Evolutionary conservation across 2,329 filamentous ascomycete genomes (phyloP), one percentile per base, ranked within the genome.

Genomic region (Decorospora gaudefroyi): DNA sequence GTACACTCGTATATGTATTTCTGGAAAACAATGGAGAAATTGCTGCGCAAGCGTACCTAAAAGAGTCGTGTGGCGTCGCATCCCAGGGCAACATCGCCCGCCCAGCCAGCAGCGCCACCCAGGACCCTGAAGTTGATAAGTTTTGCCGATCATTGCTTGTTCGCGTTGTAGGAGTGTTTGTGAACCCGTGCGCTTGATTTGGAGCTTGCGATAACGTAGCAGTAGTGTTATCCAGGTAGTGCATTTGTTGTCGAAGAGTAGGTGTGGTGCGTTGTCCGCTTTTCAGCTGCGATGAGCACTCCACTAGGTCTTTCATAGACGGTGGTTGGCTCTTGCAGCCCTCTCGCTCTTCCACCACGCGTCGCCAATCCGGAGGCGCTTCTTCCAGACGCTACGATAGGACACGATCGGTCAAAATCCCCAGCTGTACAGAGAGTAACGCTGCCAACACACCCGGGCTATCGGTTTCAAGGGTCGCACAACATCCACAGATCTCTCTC

Each of bases 61-160:
- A 22, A 43, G 25, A 31, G 26, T 35, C 21, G 42, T 44, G 52
- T 55, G 48, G 53, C 57, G 55, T 53, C 27, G 46, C 43, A 57
- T 62, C 55, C 58, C 43, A 22, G 55, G 48, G 47, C 56, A 42
- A 49, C 53, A 56, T 57, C 48, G 49, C 46, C 47, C 44, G 45
- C 50, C 50, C 22, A 42, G 31, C 43, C 30, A 26, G 30, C 37
- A 30, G 26, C 13, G 31, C 47, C 43, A 45, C n/a, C n/a, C n/a
- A 36, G 35, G 55, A 55, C 57, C 50, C 50, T 55, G 55, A 39
- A 52, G 44, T 49, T 55, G 48, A 42, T n/a, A 42, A 22, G 13
- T 31, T 44, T 19, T 40, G 55, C 33, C 49, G 53, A 56, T 56
- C 55, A 35, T 41, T 55, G 42, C 51, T 48, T 42, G 28, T 35